Conservation (phyloP, 2,329 filamentous ascomycete genomes). For the Diaporthe aspalathi region DNA sequence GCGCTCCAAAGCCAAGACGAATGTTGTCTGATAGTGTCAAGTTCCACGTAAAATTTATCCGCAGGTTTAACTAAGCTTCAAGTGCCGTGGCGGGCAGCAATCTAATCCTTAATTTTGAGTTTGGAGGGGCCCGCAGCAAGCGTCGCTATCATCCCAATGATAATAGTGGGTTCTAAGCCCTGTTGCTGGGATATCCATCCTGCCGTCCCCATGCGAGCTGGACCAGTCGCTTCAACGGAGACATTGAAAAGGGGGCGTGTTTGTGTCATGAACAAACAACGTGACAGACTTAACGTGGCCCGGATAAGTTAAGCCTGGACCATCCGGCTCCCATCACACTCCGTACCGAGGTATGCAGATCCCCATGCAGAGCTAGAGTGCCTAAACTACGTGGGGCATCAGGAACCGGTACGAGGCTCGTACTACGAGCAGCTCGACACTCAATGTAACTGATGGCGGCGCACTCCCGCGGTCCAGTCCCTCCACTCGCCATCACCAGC, state of each 20-base stretch:
- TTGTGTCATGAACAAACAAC: neutral
- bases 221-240: neutral
- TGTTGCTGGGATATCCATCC: conserved; percentile 18
- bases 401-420: conserved; percentile 28
- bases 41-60: too few relatives aligned
- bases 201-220: neutral
- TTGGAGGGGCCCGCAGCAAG: neutral
- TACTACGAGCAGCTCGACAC: neutral
- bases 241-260: neutral
- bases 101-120: conserved; percentile 18
- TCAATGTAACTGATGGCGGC: conserved; percentile 13
- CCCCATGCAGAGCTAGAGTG: neutral
- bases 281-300: neutral
- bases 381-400: conserved; percentile 11
- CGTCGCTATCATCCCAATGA: conserved; percentile 2
- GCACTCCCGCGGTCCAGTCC: neutral
- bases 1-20: too few relatives aligned
- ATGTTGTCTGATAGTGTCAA: too few relatives aligned
- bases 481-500: neutral
- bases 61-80: neutral
- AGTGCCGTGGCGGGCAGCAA: neutral
- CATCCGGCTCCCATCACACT: neutral
- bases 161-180: conserved; percentile 16
- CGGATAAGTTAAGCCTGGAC: neutral
- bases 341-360: conserved; percentile 2